Evolutionary conservation across 208 protist species (phyloP).

Genomic region (Phytomonas francai): DNA sequence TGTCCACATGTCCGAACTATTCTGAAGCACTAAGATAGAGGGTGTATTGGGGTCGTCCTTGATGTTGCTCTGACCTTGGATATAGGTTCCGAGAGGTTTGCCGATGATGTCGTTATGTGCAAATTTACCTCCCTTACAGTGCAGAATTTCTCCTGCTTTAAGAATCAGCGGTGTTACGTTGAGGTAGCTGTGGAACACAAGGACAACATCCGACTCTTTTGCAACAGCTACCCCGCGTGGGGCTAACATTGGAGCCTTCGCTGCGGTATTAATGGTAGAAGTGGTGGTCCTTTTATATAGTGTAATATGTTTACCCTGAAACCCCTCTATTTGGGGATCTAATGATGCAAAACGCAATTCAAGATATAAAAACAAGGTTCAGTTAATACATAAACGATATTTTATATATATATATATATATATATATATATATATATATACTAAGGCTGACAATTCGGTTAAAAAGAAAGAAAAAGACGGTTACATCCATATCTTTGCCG

Average conservation of each 20-base stretch:
- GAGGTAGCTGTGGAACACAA: slow-evolving; percentile 61
- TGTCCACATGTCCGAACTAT: slow-evolving; percentile 87
- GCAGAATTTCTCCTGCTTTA: slow-evolving; percentile 43
- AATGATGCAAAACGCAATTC: neutral
- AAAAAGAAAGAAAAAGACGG: neutral
- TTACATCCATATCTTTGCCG: neutral
- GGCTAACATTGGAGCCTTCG: slow-evolving; percentile 26
- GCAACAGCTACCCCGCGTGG: slow-evolving; percentile 37
- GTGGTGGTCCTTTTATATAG: neutral
- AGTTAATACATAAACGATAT: neutral
- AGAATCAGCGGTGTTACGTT: slow-evolving; percentile 62
- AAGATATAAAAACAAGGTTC: neutral
- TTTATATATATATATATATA: neutral
- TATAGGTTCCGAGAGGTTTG: slow-evolving; percentile 40
- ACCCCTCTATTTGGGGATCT: neutral
- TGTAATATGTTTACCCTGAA: neutral
- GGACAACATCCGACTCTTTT: slow-evolving; percentile 64
- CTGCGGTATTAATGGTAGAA: neutral
- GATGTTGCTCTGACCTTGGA: slow-evolving; percentile 55
- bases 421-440: neutral
- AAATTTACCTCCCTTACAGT: slow-evolving; percentile 81
- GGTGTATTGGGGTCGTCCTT: slow-evolving; percentile 35
- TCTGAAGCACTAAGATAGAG: slow-evolving; percentile 61
- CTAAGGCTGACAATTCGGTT: neutral
- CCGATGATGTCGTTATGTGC: slow-evolving; percentile 81